Percentiles rank a stretch among this genome's conserved stretches.
These are phyloP conservation scores for Cladosporium phlei DNA, from an alignment of 2,329 filamentous ascomycete species.

Conservation along the genomic window DNA sequence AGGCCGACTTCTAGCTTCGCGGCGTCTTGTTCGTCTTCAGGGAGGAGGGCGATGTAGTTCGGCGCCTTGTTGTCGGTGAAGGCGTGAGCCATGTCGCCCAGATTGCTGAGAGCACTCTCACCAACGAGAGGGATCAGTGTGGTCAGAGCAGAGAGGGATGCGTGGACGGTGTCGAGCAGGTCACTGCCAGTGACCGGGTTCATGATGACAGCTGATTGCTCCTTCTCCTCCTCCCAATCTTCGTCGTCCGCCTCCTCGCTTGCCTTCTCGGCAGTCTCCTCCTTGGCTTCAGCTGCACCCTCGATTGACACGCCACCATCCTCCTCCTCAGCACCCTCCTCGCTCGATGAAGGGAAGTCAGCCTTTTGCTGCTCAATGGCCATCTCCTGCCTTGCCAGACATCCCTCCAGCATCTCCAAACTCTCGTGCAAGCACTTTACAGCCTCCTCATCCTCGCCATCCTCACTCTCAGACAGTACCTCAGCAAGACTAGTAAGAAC, in stretches of 20 bases:
- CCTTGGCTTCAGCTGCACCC: conserved; percentile 24
- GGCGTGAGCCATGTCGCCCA: conserved; percentile 57
- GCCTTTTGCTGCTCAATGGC: conserved; percentile 39
- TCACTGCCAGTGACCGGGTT: conserved; percentile 61
- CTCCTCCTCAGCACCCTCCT: conserved; percentile 12
- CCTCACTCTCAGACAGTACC: conserved; percentile 50
- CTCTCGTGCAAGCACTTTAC: conserved; percentile 56
- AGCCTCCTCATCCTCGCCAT: conserved; percentile 43
- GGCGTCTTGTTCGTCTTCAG: conserved; percentile 22
- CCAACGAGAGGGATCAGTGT: conserved; percentile 47
- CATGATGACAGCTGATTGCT: conserved; percentile 63
- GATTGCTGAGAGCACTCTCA: conserved; percentile 42
- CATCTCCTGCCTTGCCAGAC: conserved; percentile 41
- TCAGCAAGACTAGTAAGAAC: conserved; percentile 64
- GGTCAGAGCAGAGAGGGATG: conserved; percentile 51
- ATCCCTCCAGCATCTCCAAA: conserved; percentile 54
- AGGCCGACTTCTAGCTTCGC: conserved; percentile 44
- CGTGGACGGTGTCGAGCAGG: conserved; percentile 63
- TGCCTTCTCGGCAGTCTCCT: conserved; percentile 29
- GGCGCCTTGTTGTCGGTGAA: conserved; percentile 52
- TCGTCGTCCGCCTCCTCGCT: conserved; percentile 21
- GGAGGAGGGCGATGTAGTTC: conserved; percentile 43
- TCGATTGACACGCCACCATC: conserved; percentile 20
- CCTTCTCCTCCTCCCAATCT: conserved; percentile 35
- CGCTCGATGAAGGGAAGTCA: conserved; percentile 27